These are phyloP conservation scores for Phellinidium pouzarii DNA, from an alignment of 1,284 basidiomycete genomes.

Conservation along the genomic window DNA sequence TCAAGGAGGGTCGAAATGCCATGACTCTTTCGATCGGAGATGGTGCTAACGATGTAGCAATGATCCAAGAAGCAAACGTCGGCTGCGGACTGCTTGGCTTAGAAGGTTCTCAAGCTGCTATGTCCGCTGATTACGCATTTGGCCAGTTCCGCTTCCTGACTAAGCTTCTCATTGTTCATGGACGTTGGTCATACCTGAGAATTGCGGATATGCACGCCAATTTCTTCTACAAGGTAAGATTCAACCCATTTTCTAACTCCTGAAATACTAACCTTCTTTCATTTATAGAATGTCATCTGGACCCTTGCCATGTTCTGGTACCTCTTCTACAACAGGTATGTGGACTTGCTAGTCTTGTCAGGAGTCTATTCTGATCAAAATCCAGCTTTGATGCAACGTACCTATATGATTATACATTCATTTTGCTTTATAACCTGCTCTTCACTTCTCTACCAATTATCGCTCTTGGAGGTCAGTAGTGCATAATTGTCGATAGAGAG, in stretches of 20 bases:
- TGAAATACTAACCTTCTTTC: slow-evolving; percentile 10
- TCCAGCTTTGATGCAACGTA: slow-evolving; percentile 89
- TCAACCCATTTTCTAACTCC: not conserved
- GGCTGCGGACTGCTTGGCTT: slow-evolving; percentile 92
- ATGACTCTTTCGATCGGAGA: slow-evolving; percentile 98
- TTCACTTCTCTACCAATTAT: slow-evolving; percentile 95
- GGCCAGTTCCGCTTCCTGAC: slow-evolving; percentile 95
- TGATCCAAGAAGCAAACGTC: slow-evolving; percentile 98
- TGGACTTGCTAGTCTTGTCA: slow-evolving; percentile 17
- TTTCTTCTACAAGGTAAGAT: slow-evolving; percentile 91
- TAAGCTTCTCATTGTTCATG: slow-evolving; percentile 89
- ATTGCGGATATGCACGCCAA: slow-evolving; percentile 97
- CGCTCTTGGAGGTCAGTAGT: slow-evolving; percentile 69
- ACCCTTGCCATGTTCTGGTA: slow-evolving; percentile 94
- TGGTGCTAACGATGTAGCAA: slow-evolving; percentile 92
- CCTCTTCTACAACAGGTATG: slow-evolving; percentile 79
- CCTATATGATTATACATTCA: slow-evolving; percentile 93
- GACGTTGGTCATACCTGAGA: slow-evolving; percentile 93
- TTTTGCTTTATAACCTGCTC: slow-evolving; percentile 84
- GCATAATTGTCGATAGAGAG: not conserved
- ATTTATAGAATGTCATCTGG: slow-evolving; percentile 75
- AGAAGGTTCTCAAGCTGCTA: slow-evolving; percentile 96
- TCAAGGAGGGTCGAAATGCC: slow-evolving; percentile 91
- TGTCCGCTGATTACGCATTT: slow-evolving; percentile 98
- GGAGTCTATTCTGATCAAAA: slow-evolving; percentile 19